A percentile compares a stretch with the other conserved stretches of the same genome.
Conservation (phyloP, 257 asterid genomes). For the Nicotiana tomentosiformis region DNA sequence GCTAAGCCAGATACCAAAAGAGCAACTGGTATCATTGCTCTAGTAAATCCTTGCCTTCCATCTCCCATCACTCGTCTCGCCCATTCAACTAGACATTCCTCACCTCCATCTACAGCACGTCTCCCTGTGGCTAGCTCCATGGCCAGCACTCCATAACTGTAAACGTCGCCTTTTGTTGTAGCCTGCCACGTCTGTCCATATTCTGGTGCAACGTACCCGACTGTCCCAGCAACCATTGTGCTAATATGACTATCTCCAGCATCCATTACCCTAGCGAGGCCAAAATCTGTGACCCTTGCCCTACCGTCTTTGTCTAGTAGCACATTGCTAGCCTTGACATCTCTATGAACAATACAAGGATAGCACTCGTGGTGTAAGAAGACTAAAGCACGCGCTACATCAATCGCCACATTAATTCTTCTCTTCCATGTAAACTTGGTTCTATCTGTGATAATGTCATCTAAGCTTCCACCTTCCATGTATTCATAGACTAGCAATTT, state of each 20-base stretch:
- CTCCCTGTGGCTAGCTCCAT: conserved; percentile 94
- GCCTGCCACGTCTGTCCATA: conserved; percentile 96
- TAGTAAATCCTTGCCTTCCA: conserved; percentile 32
- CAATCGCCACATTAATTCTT: conserved; percentile 66
- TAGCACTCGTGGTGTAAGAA: conserved; percentile 87
- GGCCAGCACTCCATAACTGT: conserved; percentile 79
- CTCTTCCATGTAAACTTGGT: conserved; percentile 43
- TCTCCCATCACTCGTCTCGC: conserved; percentile 75
- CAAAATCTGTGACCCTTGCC: conserved; percentile 90
- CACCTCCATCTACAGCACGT: conserved; percentile 90
- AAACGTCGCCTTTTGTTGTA: conserved; percentile 91
- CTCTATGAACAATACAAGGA: conserved; percentile 81
- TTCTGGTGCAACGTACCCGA: conserved; percentile 98
- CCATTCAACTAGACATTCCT: conserved; percentile 93
- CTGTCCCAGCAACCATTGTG: conserved; percentile 94
- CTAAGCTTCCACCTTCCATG: conserved; percentile 91
- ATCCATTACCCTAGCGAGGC: conserved; percentile 82
- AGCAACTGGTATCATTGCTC: conserved; percentile 45
- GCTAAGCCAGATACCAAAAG: conserved; percentile 56
- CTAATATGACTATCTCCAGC: conserved; percentile 82
- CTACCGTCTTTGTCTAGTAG: conserved; percentile 71
- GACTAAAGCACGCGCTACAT: conserved; percentile 70
- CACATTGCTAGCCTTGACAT: conserved; percentile 96
- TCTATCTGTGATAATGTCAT: conserved; percentile 40
- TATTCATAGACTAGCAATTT: conserved; percentile 80